These are phyloP conservation scores for Ceratocystis cacaofunesta DNA, from an alignment of 2,329 filamentous ascomycete species.

Conservation along the genomic window DNA sequence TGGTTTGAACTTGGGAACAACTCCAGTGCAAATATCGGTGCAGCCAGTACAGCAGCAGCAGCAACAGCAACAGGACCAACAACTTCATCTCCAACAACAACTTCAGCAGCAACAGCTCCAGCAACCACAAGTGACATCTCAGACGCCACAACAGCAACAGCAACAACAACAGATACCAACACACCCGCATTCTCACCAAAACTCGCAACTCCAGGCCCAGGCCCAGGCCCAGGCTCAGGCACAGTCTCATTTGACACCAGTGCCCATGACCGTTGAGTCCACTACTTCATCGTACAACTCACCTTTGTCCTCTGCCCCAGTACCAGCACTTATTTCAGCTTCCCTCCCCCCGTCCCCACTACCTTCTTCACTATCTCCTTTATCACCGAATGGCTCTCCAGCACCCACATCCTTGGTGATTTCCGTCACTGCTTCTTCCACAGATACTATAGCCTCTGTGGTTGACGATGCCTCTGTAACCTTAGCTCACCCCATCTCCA, in stretches of 20 bases:
- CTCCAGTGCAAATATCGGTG: background rate
- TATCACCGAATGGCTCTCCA: background rate
- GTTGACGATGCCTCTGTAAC: background rate
- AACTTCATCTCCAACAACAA: background rate
- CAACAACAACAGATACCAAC: background rate
- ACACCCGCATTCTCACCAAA: constrained; percentile 4
- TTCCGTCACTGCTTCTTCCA: background rate
- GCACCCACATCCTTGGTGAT: background rate
- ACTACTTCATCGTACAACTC: constrained; percentile 35
- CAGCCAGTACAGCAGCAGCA: background rate
- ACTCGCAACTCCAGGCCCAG: constrained; percentile 18
- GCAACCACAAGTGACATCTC: background rate
- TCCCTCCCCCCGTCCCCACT: constrained; percentile 5
- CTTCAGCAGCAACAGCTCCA: constrained; percentile 4
- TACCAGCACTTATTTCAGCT: constrained; percentile 13
- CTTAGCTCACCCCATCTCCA: background rate
- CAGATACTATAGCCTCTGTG: background rate
- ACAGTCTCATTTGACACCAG: background rate
- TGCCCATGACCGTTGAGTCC: constrained; percentile 26
- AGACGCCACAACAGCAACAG: constrained; percentile 17
- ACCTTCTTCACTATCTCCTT: background rate
- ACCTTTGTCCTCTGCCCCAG: constrained; percentile 21
- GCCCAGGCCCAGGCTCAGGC: background rate
- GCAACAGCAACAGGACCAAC: background rate
- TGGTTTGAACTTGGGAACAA: background rate